These are phyloP conservation scores for Aspergillus ruber DNA, from an alignment of 2,329 filamentous ascomycete species.

Conservation along the genomic window DNA sequence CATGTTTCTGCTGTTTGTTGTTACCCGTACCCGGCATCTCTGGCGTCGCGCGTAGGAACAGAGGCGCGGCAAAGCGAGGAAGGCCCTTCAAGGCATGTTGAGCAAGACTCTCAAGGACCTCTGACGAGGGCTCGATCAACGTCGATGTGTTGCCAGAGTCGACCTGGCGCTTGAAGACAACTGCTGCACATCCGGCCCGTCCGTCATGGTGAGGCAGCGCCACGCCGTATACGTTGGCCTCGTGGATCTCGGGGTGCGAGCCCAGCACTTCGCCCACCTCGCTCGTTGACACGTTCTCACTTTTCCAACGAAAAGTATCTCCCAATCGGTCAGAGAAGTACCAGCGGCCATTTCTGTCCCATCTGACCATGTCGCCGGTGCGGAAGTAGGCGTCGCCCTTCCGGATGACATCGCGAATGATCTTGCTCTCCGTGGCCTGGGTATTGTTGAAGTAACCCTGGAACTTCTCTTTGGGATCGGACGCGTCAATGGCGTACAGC, in stretches of 20 bases:
- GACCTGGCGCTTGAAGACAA: constrained; percentile 50
- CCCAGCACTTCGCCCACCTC: constrained; percentile 75
- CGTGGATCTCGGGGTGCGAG: constrained; percentile 57
- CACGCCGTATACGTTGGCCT: constrained; percentile 85
- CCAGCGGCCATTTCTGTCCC: constrained; percentile 62
- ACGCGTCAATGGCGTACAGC: constrained; percentile 61
- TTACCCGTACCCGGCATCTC: constrained; percentile 69
- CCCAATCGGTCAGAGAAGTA: constrained; percentile 68
- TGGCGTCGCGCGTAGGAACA: constrained; percentile 66
- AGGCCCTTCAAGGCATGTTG: constrained; percentile 52
- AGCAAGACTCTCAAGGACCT: constrained; percentile 55
- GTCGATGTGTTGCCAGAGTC: constrained; percentile 13
- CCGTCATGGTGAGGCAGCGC: constrained; percentile 74
- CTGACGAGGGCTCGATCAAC: constrained; percentile 26
- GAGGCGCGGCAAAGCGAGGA: constrained; percentile 67
- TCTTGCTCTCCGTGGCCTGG: constrained; percentile 64
- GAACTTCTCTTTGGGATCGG: constrained; percentile 59
- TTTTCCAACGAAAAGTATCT: constrained; percentile 56
- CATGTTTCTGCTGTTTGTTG: constrained; percentile 81
- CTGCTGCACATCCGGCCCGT: constrained; percentile 71
- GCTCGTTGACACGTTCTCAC: constrained; percentile 73
- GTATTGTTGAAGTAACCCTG: constrained; percentile 77
- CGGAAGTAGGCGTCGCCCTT: constrained; percentile 79
- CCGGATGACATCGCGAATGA: constrained; percentile 64
- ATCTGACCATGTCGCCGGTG: constrained; percentile 73